These are phyloP conservation scores for Malassezia dermatis DNA, from an alignment of 1,284 basidiomycete species.

Conservation along the genomic window DNA sequence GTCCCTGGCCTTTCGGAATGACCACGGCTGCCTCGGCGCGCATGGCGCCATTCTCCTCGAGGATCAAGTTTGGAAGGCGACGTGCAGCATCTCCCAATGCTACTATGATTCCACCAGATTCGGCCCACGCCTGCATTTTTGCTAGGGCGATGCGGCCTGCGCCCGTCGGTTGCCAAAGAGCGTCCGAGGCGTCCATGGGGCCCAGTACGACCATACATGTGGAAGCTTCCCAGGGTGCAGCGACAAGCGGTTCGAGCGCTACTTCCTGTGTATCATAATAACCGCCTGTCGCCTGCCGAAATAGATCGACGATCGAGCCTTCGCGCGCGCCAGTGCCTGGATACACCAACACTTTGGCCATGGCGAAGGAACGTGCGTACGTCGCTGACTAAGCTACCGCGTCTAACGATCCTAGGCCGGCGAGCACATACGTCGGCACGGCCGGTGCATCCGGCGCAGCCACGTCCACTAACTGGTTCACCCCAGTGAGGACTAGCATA, in stretches of 20 bases:
- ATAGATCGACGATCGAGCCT: not conserved
- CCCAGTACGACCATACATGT: slow-evolving; percentile 8
- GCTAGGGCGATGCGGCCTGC: not conserved
- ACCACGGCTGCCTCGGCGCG: not conserved
- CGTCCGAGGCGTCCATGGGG: not conserved
- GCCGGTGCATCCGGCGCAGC: slow-evolving; percentile 53
- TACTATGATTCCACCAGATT: not conserved
- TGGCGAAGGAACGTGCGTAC: not conserved
- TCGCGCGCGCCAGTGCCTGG: not conserved
- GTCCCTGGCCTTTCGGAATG: not conserved
- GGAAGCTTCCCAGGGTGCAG: slow-evolving; percentile 5
- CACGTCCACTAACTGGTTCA: slow-evolving; percentile 39
- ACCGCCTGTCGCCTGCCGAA: not conserved
- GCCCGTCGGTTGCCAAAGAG: not conserved
- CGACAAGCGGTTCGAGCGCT: not conserved
- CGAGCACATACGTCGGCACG: slow-evolving; percentile 38
- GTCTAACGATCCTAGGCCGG: slow-evolving; percentile 39
- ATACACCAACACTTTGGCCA: slow-evolving; percentile 14
- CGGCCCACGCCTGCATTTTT: not conserved
- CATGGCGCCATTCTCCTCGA: not conserved
- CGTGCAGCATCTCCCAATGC: not conserved
- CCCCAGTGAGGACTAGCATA: slow-evolving; percentile 81
- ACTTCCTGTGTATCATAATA: slow-evolving; percentile 7
- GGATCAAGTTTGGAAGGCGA: not conserved
- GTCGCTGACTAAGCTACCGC: slow-evolving; percentile 8